These are phyloP conservation scores for Mucor plumbeus DNA, from an alignment of 371 early-diverging fungal species.

Conservation along the genomic window DNA sequence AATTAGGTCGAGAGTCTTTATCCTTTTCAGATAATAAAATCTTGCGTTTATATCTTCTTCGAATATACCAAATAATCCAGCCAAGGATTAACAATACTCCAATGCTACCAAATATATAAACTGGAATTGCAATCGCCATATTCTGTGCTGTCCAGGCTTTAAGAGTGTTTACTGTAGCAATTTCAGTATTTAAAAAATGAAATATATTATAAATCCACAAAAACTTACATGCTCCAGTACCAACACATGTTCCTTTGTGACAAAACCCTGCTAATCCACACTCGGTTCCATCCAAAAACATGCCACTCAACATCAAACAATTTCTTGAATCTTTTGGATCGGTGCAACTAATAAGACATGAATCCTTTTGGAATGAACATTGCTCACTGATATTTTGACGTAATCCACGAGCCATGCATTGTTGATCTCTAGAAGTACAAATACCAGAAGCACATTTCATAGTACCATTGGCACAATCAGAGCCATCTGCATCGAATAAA, in stretches of 20 bases:
- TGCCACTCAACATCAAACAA: conserved; percentile 72
- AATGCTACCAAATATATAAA: conserved; percentile 57
- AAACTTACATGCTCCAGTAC: conserved; percentile 51
- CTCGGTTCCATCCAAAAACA: conserved; percentile 88
- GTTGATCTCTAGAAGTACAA: conserved; percentile 88
- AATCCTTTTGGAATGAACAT: conserved; percentile 57
- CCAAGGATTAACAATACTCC: conserved; percentile 41
- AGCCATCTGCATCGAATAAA: conserved; percentile 69
- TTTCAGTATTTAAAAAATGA: not conserved
- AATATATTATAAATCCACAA: not conserved
- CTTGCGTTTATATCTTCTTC: conserved; percentile 27
- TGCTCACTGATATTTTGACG: conserved; percentile 58
- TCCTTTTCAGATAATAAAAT: conserved; percentile 33
- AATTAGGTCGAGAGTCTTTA: conserved; percentile 46
- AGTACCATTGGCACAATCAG: conserved; percentile 63
- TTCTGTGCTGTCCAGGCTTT: conserved; percentile 59
- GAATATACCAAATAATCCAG: conserved; percentile 38
- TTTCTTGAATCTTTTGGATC: conserved; percentile 56
- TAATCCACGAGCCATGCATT: conserved; percentile 73
- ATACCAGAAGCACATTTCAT: conserved; percentile 86
- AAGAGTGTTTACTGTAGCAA: conserved; percentile 40
- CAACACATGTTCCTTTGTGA: conserved; percentile 50
- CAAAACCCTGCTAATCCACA: conserved; percentile 83
- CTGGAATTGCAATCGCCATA: conserved; percentile 60
- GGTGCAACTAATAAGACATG: conserved; percentile 75